phyloP scores from a whole-genome alignment of 129 eudicot species.

The carrot (Daucus carota) region DH1_v3.0 NC_030389.2:32927501-32928000 shows the following conservation, averaged over 20 bases:
- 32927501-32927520: slow-evolving; percentile 78
- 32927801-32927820: not conserved
- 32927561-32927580: slow-evolving; percentile 86
- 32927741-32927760: no score
- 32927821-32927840: not conserved
- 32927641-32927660: slow-evolving; percentile 63
- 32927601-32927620: slow-evolving; percentile 82
- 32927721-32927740: not conserved
- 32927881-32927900: not conserved
- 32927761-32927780: not conserved
- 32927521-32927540: slow-evolving; percentile 64
- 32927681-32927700: slow-evolving; percentile 79
- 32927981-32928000: not conserved
- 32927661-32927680: slow-evolving; percentile 99
- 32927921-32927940: not conserved
- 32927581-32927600: slow-evolving; percentile 95
- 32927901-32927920: not conserved
- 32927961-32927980: not conserved
- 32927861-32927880: not conserved
- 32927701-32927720: not conserved
- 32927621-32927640: slow-evolving; percentile 64
- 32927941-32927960: not conserved
- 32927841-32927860: not conserved
- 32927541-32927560: slow-evolving; percentile 68
- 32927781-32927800: not conserved